Evolutionary conservation across 176 grass and related monocot genomes (phyloP).

Genomic region (Lolium rigidum): DNA sequence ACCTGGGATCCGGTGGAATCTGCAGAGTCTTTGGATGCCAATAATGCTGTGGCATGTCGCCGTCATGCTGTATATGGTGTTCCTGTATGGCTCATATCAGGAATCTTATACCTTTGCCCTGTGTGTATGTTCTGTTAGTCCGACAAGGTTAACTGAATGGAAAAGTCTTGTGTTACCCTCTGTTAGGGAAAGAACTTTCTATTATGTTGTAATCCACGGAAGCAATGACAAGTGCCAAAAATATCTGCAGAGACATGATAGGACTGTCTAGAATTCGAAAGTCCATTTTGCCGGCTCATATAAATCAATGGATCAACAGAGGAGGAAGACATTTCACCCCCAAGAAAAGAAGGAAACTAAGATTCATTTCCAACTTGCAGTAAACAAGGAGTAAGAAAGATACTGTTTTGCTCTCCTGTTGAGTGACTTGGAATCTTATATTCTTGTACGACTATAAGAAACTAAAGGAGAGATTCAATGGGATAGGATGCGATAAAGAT

Average conservation of each 20-base stretch:
- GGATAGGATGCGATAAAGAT: slow-evolving; percentile 4
- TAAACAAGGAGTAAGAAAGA: slow-evolving; percentile 28
- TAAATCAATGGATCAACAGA: not conserved
- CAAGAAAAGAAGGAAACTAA: not conserved
- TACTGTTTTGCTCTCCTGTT: slow-evolving; percentile 14
- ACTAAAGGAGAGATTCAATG: not conserved
- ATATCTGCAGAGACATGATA: not conserved
- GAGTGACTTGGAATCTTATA: slow-evolving; percentile 34
- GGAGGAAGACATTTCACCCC: not conserved
- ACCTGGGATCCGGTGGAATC: slow-evolving; percentile 49
- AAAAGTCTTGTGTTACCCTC: slow-evolving; percentile 12
- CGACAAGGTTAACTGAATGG: slow-evolving; percentile 38
- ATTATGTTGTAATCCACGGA: not conserved
- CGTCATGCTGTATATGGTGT: slow-evolving; percentile 31
- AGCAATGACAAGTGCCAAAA: slow-evolving; percentile 1
- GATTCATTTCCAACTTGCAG: slow-evolving; percentile 33
- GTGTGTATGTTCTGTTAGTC: not conserved
- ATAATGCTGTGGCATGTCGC: slow-evolving; percentile 36
- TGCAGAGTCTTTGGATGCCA: slow-evolving; percentile 28
- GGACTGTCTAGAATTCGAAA: not conserved
- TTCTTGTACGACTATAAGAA: slow-evolving; percentile 10
- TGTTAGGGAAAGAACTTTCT: not conserved
- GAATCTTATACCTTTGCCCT: slow-evolving; percentile 46
- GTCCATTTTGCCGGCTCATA: slow-evolving; percentile 13
- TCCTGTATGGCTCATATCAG: slow-evolving; percentile 42